These are phyloP conservation scores for Diospyros lotus DNA, from an alignment of 148 eudicot genomes.

Conservation along the genomic window DNA sequence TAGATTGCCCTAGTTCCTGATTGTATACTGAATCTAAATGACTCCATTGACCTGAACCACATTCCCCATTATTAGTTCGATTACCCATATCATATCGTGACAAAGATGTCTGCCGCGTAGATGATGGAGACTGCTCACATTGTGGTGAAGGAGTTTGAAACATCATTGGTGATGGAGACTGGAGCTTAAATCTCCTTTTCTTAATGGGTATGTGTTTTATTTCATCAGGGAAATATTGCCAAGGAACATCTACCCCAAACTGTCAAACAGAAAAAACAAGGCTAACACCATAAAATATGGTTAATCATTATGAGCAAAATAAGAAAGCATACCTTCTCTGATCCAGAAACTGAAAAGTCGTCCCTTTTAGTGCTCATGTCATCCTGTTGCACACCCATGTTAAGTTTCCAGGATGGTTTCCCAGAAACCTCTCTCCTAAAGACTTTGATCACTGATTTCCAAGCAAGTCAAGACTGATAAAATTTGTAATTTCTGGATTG, in stretches of 20 bases:
- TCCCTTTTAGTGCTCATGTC: conserved; percentile 28
- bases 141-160: conserved; percentile 25
- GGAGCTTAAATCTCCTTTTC: conserved; percentile 51
- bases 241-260: conserved; percentile 39
- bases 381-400: conserved; percentile 23
- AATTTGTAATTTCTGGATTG: conserved; percentile 37
- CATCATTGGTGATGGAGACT: conserved; percentile 36
- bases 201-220: conserved; percentile 59
- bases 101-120: conserved; percentile 24
- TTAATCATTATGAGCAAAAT: background rate
- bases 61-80: conserved; percentile 12
- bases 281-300: conserved; percentile 3
- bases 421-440: conserved; percentile 37
- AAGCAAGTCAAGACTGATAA: conserved; percentile 40
- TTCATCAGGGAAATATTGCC: conserved; percentile 32
- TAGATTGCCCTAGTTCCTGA: conserved; percentile 10
- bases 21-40: conserved; percentile 1
- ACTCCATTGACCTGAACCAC: conserved; percentile 22
- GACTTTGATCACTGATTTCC: conserved; percentile 53
- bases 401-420: conserved; percentile 30
- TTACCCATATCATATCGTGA: conserved; percentile 18
- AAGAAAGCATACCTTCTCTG: conserved; percentile 47
- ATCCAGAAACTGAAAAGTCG: conserved; percentile 32
- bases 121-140: conserved; percentile 22
- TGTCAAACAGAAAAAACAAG: conserved; percentile 21